Conservation (phyloP, 768 basidiomycete genomes). For the Zangia roseola region DNA sequence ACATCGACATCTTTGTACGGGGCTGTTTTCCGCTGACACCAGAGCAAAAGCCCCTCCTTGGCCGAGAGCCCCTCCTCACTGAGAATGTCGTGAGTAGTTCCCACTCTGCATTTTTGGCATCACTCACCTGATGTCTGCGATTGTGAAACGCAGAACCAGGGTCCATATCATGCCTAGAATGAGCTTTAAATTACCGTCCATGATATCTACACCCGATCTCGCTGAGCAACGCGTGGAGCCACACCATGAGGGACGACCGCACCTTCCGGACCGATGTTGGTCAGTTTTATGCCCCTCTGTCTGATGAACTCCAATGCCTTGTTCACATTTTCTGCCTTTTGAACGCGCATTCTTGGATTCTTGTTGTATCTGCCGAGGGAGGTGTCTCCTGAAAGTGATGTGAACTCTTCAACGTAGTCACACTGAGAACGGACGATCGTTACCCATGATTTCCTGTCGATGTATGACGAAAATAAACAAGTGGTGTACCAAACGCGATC, state of each 20-base stretch:
- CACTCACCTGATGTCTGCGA: constrained; percentile 93
- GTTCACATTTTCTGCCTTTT: constrained; percentile 98
- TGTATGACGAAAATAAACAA: constrained; percentile 1
- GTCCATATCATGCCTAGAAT: constrained; percentile 99
- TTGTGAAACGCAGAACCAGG: constrained; percentile 93
- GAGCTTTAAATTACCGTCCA: constrained; percentile 97
- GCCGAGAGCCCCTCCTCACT: constrained; percentile 99
- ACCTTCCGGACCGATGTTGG: constrained; percentile 98
- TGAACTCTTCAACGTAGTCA: constrained; percentile 9
- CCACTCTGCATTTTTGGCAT: neutral
- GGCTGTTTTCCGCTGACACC: constrained; percentile 97
- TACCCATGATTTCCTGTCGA: constrained; percentile 93
- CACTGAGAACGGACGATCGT: constrained; percentile 11
- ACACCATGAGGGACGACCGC: constrained; percentile 6
- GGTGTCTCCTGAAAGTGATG: constrained; percentile 59
- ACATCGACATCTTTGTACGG: constrained; percentile 91
- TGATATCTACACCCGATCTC: constrained; percentile 68
- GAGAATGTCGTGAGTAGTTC: constrained; percentile 15
- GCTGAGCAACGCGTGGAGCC: constrained; percentile 1
- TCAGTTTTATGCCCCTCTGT: constrained; percentile 90
- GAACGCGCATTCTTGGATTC: constrained; percentile 86
- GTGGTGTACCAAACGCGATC: neutral
- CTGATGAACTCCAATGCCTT: constrained; percentile 96
- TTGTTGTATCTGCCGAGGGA: constrained; percentile 95
- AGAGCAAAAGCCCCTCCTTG: constrained; percentile 93